Percentiles rank a stretch among this genome's conserved stretches.
Evolutionary conservation across 2,329 filamentous ascomycete genomes (phyloP).

Genomic region (Colletotrichum sp.): DNA sequence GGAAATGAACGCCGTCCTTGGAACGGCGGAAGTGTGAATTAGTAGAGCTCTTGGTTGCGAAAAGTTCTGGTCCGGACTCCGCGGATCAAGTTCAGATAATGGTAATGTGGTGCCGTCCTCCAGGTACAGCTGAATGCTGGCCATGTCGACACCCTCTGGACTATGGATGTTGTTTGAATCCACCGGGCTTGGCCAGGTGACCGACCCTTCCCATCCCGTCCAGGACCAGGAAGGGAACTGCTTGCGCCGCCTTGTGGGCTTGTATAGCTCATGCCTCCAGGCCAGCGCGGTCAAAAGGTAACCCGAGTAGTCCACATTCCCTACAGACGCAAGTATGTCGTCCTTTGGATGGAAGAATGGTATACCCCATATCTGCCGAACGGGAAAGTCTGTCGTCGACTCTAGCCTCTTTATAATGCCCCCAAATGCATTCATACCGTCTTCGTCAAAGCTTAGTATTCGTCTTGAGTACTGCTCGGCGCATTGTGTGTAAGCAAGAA

Average conservation of each 20-base stretch:
- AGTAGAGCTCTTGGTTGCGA: not conserved
- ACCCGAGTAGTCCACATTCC: not conserved
- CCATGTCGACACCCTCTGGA: not conserved
- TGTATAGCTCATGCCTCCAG: not conserved
- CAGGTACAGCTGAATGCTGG: not conserved
- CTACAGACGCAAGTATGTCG: not conserved
- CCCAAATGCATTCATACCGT: not conserved
- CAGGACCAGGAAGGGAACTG: conserved; percentile 2
- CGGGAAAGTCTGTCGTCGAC: not conserved
- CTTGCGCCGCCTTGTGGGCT: not conserved
- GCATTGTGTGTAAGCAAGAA: not conserved
- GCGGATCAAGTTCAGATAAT: not conserved
- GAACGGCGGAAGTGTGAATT: not conserved
- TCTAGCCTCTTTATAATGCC: not conserved
- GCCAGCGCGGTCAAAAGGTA: not conserved
- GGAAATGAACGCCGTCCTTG: not conserved
- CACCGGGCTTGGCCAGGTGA: not conserved
- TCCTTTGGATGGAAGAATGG: not conserved
- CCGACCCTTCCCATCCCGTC: not conserved
- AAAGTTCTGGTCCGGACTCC: not conserved
- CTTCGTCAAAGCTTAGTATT: not conserved
- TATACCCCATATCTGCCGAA: not conserved
- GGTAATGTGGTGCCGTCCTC: not conserved
- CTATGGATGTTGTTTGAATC: not conserved
- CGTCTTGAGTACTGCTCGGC: not conserved